phyloP scores from a whole-genome alignment of 768 basidiomycete genomes.

The Naganishia randhawae region DNA sequence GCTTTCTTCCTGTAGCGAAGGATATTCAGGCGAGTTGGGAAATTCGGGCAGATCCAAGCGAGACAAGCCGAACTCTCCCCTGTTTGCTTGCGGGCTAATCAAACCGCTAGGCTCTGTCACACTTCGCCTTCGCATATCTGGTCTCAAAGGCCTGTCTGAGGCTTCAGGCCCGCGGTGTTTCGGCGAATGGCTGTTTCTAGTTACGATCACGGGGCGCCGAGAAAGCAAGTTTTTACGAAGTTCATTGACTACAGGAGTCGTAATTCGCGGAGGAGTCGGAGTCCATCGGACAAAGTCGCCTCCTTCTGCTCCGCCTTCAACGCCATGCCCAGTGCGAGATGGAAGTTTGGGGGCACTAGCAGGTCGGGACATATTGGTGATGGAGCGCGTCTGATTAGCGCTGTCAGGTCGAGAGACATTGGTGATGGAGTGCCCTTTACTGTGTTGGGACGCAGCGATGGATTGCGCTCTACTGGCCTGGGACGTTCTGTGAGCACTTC shows the following conservation, averaged over 20 bases:
- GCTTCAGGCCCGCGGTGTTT: neutral
- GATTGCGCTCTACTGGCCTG: neutral
- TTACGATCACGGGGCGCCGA: neutral
- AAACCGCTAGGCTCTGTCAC: neutral
- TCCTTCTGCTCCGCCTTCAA: neutral
- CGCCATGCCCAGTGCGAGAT: neutral
- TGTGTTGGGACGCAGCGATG: neutral
- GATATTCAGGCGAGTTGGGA: neutral
- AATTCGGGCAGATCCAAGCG: neutral
- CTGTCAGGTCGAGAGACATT: too few relatives aligned
- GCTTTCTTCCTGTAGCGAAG: neutral
- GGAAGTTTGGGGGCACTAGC: neutral
- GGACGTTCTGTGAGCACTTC: neutral
- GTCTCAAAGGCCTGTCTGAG: neutral
- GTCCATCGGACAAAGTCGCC: neutral
- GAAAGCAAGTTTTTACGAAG: neutral
- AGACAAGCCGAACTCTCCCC: neutral
- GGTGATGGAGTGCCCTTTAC: neutral
- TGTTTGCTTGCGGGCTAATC: neutral
- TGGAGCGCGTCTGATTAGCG: neutral
- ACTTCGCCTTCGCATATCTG: neutral
- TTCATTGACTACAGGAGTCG: conserved; percentile 3
- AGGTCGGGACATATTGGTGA: neutral
- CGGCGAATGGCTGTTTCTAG: neutral
- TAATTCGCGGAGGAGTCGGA: neutral